phyloP scores from a whole-genome alignment of 2,329 filamentous ascomycete genomes.

The Epicoccum nigrum region DNA sequence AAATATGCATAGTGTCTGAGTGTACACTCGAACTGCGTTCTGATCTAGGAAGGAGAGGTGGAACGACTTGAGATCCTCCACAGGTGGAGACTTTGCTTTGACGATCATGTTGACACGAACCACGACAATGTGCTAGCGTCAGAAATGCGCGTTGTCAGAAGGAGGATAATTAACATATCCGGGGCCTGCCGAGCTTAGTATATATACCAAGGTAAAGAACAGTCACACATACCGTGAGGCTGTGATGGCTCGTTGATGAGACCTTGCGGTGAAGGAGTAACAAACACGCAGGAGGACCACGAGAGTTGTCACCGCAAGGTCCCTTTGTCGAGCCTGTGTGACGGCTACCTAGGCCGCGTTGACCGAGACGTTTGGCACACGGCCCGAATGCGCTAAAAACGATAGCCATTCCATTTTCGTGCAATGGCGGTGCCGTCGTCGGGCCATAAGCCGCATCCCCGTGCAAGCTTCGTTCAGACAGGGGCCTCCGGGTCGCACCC shows the following conservation, averaged over 20 bases:
- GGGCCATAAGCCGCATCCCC: constrained; percentile 15
- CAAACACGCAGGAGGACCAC: constrained; percentile 34
- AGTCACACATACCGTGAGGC: constrained; percentile 28
- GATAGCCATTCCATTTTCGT: constrained; percentile 12
- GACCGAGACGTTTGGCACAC: constrained; percentile 34
- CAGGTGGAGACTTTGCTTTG: constrained; percentile 28
- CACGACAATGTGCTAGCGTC: constrained; percentile 25
- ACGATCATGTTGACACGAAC: constrained; percentile 33
- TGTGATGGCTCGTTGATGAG: constrained; percentile 15
- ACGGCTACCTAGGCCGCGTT: constrained; percentile 34
- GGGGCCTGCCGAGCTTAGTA: constrained; percentile 25
- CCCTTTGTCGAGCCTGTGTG: constrained; percentile 31
- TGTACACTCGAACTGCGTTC: constrained; percentile 42
- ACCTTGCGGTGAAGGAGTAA: constrained; percentile 26
- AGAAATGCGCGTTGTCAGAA: constrained; percentile 27
- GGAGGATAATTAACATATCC: constrained; percentile 28
- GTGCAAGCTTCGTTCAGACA: constrained; percentile 17
- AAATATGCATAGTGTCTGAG: constrained; percentile 39
- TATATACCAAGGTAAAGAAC: constrained; percentile 25
- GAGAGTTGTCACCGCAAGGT: constrained; percentile 41
- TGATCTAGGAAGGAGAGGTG: constrained; percentile 42
- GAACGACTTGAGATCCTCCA: constrained; percentile 29
- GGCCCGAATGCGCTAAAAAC: constrained; percentile 33
- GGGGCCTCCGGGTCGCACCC: constrained; percentile 18
- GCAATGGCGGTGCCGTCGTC: constrained; percentile 13